These are phyloP conservation scores for Euphorbia celastroides DNA, from an alignment of 441 rosid genomes.

Conservation along the genomic window DNA sequence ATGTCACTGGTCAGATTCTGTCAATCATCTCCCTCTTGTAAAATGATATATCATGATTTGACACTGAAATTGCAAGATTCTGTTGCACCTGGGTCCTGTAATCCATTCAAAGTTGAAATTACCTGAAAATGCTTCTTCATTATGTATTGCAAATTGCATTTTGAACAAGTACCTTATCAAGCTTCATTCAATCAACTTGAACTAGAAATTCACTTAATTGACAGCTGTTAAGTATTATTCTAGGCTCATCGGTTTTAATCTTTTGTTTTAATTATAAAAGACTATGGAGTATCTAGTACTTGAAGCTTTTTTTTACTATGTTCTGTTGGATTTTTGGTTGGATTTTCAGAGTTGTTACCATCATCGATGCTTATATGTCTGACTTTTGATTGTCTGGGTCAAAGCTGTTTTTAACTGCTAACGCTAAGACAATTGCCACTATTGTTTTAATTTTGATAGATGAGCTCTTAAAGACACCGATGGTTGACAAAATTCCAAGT, in stretches of 20 bases:
- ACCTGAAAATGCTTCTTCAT: background rate
- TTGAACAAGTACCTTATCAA: background rate
- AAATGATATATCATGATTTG: background rate
- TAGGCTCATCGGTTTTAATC: background rate
- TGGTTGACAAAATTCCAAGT: constrained; percentile 71
- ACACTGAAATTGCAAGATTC: background rate
- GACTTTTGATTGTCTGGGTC: no score
- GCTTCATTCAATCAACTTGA: background rate
- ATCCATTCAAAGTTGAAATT: no score
- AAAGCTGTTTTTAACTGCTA: no score
- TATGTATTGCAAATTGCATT: background rate
- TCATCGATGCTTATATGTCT: no score
- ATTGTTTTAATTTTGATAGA: constrained; percentile 28
- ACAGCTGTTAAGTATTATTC: background rate
- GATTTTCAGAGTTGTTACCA: no score
- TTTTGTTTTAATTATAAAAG: background rate
- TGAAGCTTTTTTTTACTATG: no score
- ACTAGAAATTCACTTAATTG: background rate
- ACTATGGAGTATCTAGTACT: background rate
- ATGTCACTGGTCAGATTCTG: background rate
- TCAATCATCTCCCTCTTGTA: background rate
- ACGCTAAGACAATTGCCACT: constrained; percentile 1
- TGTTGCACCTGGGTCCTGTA: background rate
- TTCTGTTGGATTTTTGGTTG: no score
- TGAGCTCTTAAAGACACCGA: constrained; percentile 64